phyloP scores from a whole-genome alignment of 2,329 filamentous ascomycete genomes.

The Tolypocladium ophioglossoides region DNA sequence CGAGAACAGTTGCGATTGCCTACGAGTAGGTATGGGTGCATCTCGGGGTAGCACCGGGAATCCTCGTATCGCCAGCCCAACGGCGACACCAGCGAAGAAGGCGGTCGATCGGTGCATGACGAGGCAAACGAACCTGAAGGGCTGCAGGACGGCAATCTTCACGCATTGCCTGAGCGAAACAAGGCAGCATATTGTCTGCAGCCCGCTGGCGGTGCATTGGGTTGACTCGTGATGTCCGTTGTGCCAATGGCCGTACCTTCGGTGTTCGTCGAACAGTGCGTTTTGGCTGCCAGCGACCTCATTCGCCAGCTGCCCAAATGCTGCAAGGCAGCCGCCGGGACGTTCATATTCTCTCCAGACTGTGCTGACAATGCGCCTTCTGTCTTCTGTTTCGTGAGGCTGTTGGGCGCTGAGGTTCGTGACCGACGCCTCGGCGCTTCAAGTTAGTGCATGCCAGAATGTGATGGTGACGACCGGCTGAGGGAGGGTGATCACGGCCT shows the following conservation, averaged over 20 bases:
- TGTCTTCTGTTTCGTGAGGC: too few species aligned
- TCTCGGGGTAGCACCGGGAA: background rate
- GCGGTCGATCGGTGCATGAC: background rate
- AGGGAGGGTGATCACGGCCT: background rate
- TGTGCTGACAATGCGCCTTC: background rate
- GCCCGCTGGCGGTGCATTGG: background rate
- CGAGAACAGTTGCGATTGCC: background rate
- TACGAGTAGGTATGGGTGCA: background rate
- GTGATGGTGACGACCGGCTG: background rate
- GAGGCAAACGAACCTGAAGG: background rate
- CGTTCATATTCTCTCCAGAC: too few species aligned
- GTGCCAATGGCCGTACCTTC: background rate
- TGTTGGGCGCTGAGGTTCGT: background rate
- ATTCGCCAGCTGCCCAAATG: background rate
- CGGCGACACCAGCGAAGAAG: background rate
- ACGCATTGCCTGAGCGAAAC: background rate
- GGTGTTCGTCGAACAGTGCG: background rate
- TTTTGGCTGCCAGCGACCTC: background rate
- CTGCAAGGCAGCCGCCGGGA: background rate
- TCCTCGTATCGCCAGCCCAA: background rate
- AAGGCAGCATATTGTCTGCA: background rate
- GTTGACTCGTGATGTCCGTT: background rate
- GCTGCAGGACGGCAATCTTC: background rate
- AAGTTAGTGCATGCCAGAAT: background rate
- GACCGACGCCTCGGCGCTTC: background rate